These are phyloP conservation scores for Ambrosiella cleistominuta DNA, from an alignment of 2,329 filamentous ascomycete species.

Conservation along the genomic window DNA sequence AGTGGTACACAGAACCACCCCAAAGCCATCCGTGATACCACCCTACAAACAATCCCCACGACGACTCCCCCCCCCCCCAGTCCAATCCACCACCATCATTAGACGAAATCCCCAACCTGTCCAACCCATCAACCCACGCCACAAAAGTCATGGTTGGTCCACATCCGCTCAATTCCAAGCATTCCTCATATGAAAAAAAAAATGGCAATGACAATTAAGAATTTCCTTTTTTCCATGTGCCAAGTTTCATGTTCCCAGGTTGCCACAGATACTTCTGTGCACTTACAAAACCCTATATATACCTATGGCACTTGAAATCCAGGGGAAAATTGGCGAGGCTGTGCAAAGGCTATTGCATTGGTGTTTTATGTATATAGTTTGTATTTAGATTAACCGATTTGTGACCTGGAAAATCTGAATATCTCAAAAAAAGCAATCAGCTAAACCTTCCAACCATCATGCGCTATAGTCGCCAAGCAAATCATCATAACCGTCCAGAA, in stretches of 20 bases:
- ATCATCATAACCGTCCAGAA: no score
- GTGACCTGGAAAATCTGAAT: neutral
- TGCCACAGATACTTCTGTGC: neutral
- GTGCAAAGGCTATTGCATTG: slow-evolving; percentile 3
- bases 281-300: neutral
- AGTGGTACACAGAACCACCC: no score
- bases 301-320: slow-evolving; percentile 3
- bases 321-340: slow-evolving; percentile 11
- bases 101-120: no score
- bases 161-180: neutral
- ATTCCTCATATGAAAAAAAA: neutral
- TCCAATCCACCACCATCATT: no score
- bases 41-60: no score
- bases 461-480: no score
- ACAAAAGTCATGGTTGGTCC: no score
- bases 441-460: no score
- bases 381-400: neutral
- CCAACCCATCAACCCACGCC: no score
- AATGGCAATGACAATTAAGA: neutral
- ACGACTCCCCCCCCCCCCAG: no score
- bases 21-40: no score
- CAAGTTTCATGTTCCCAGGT: neutral
- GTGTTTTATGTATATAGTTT: neutral
- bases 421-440: no score
- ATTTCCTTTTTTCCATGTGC: neutral